Evolutionary conservation across 1,284 basidiomycete genomes (phyloP).

Genomic region (Heterobasidion occidentale): DNA sequence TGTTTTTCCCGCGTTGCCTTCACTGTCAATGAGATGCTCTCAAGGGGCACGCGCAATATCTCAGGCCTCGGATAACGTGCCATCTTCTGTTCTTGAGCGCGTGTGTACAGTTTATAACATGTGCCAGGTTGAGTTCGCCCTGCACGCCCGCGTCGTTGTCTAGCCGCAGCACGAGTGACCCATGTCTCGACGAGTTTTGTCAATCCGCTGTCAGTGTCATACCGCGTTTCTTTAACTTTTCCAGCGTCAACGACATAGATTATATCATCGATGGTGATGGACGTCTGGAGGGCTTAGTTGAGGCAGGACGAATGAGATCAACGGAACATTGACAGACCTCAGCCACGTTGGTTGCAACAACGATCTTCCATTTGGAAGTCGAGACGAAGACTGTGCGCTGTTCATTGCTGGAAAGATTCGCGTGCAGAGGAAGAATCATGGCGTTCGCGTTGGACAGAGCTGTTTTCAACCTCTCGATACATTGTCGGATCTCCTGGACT

Average conservation of each 20-base stretch:
- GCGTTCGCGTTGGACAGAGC: slow-evolving; percentile 30
- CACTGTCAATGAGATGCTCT: slow-evolving; percentile 76
- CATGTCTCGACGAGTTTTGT: slow-evolving; percentile 75
- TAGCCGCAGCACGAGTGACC: slow-evolving; percentile 75
- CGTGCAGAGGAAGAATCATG: slow-evolving; percentile 80
- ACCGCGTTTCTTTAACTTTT: slow-evolving; percentile 85
- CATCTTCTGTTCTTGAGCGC: slow-evolving; percentile 69
- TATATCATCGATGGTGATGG: slow-evolving; percentile 90
- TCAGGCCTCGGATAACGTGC: slow-evolving; percentile 75
- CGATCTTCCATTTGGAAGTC: slow-evolving; percentile 71
- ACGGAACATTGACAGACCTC: slow-evolving; percentile 36
- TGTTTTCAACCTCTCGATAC: slow-evolving; percentile 59
- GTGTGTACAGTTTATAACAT: slow-evolving; percentile 84
- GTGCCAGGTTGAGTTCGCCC: slow-evolving; percentile 80
- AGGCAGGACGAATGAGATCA: background rate
- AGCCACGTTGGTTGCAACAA: slow-evolving; percentile 88
- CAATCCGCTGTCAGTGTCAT: slow-evolving; percentile 72
- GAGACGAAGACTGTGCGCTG: slow-evolving; percentile 76
- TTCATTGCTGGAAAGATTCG: slow-evolving; percentile 82
- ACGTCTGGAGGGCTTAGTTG: slow-evolving; percentile 52
- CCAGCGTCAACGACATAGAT: slow-evolving; percentile 83
- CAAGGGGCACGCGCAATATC: slow-evolving; percentile 85
- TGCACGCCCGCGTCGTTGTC: slow-evolving; percentile 84
- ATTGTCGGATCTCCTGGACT: slow-evolving; percentile 81
- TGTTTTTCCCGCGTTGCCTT: slow-evolving; percentile 77